phyloP scores from a whole-genome alignment of 768 basidiomycete species.

The Lactarius trivialis region DNA sequence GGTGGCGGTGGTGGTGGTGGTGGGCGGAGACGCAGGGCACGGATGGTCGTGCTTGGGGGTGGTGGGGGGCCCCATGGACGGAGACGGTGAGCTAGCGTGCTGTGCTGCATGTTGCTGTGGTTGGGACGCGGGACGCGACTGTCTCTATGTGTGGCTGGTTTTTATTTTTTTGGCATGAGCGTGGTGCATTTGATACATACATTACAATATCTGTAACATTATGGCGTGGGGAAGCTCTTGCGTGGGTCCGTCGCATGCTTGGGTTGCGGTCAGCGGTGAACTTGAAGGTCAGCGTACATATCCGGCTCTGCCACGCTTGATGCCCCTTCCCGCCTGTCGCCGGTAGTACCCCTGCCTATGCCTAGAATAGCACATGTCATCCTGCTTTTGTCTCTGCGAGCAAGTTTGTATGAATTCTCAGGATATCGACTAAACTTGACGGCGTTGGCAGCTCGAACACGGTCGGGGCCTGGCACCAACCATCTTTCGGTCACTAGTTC shows the following conservation, averaged over 20 bases:
- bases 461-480: too few species aligned
- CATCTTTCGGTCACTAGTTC: too few species aligned
- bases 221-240: background rate
- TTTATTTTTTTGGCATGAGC: background rate
- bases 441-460: too few species aligned
- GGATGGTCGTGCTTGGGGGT: slow-evolving; percentile 66
- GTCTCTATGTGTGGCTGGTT: background rate
- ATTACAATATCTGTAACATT: background rate
- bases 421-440: too few species aligned
- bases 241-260: background rate
- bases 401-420: too few species aligned
- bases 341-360: too few species aligned
- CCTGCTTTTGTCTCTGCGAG: too few species aligned
- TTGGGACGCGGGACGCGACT: background rate
- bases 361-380: too few species aligned
- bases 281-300: too few species aligned
- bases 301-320: too few species aligned
- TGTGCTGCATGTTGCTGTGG: background rate
- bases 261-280: background rate
- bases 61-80: slow-evolving; percentile 58
- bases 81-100: slow-evolving; percentile 27
- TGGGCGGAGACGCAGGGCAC: slow-evolving; percentile 55
- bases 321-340: too few species aligned
- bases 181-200: background rate
- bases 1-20: slow-evolving; percentile 29